Base-by-base conservation (phyloP, 2,329 filamentous ascomycete genomes). In the Trichoderma sp. region DNA sequence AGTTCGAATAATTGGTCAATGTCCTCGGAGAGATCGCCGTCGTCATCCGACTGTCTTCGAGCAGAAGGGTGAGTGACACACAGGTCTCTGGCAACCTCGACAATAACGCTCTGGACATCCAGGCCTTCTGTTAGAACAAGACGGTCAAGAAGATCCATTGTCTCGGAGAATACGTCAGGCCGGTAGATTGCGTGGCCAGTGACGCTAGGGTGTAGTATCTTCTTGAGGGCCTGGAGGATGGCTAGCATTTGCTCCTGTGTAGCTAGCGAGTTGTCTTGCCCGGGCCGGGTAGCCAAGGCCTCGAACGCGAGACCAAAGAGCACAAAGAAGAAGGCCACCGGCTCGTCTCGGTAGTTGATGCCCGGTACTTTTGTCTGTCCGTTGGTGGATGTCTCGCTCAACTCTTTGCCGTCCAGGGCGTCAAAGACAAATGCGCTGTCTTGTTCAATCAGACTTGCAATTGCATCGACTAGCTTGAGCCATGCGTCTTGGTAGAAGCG, bases 341-440 rank as follows among this genome's bases (percentile, higher is more conserved):
- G 96, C 79, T 99, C 96, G 78, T 98, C 95, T 62, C 96, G 93
- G 80, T 99, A 99, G 81, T 98, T 98, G 83, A 99, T 98, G 75
- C 95, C 93, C 63, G 91, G 87, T 3, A 87, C 88, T 79, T 92
- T 93, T 17, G 85, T 83, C 57, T 87, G 84, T 3, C 84, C 85
- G 72, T 86, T 87, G 30, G 81, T 77, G 11, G 82, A 81, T 5
- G 83, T 80, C 26, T 83, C 86, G 11, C 85, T 84, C 0, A 83
- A 83, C 76, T 89, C 88, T 78, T 96, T 97, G 66, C 95, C 95
- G 78, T 99, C 96, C 7, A 99, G 84, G 1, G 96, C 96, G 81
- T 98, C 95, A 78, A 99, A 99, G 3, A 99, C 96, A 74, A 98
- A 97, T 73, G 96, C 94, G 81, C 95, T 98, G 79, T 99, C 96